Conservation (phyloP, 164 flowering plant genomes). For the Vitis riparia region DNA sequence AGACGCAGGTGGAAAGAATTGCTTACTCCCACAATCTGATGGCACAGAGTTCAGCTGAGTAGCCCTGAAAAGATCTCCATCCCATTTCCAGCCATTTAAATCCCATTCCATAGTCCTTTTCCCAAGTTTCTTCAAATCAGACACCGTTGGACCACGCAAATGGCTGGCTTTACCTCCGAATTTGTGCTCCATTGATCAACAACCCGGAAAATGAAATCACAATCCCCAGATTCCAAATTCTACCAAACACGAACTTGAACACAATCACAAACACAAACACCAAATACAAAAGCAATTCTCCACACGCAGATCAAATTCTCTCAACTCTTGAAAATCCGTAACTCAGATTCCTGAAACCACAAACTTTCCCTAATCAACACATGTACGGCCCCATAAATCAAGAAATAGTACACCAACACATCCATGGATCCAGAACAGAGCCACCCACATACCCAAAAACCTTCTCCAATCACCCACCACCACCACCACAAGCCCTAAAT, state of each 20-base stretch:
- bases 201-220: constrained; percentile 2
- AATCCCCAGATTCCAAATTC: constrained; percentile 10
- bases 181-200: constrained; percentile 49
- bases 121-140: constrained; percentile 35
- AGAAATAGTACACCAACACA: constrained; percentile 34
- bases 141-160: constrained; percentile 29
- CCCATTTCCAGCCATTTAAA: constrained; percentile 87
- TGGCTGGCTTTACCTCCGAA: constrained; percentile 34
- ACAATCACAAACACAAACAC: not conserved
- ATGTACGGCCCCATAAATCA: constrained; percentile 25
- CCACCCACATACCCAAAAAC: constrained; percentile 40
- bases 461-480: not conserved
- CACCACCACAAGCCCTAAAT: not conserved
- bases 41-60: constrained; percentile 40
- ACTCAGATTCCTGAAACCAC: not conserved
- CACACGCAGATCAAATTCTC: not conserved
- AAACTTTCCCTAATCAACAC: constrained; percentile 6
- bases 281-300: not conserved
- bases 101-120: constrained; percentile 70
- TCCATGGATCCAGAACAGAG: constrained; percentile 43
- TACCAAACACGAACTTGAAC: constrained; percentile 1
- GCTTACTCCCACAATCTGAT: constrained; percentile 38
- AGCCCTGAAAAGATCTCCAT: constrained; percentile 67
- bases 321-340: not conserved
- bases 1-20: constrained; percentile 41